Evolutionary conservation across 2,329 filamentous ascomycete species (phyloP), one percentile per base, ranked within the genome.

Genomic region (Coniochaeta ligniaria): DNA sequence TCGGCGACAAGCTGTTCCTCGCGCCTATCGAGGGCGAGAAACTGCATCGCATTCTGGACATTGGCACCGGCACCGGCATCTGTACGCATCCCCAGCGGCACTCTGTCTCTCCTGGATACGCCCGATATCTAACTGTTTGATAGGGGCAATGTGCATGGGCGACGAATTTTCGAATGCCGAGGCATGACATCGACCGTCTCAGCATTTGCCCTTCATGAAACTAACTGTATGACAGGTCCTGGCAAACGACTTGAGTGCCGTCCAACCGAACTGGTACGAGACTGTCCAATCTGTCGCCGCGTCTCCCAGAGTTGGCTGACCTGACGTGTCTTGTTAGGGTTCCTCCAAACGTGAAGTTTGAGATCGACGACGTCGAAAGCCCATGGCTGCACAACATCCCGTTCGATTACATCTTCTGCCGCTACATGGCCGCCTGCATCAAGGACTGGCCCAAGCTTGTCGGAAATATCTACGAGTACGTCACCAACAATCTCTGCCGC

Each of bases 61-160:
- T 80, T n/a, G 76, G 76, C 14, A 77, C 75, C 0, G 77, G 77
- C 5, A 77, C 74, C 2, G 77, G 77, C 8, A 75, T 76, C 33
- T 79, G 76, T 67, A 60, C 11, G 60, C 6, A 17, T 35, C 12
- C 22, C 6, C 31, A 28, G 22, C 22, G 26, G 11, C 43, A 16
- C 38, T 31, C 31, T 45, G 20, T 3, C 9, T 20, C n/a, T 24
- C 31, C 12, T 12, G 28, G 20, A 8, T 59, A 28, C 41, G 38
- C 17, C 26, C 31, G 20, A n/a, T 31, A 6, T 16, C 47, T 57
- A 16, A 24, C 20, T 24, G 17, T 4, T 31, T 5, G 22, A 35
- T 2, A 66, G 63, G 64, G 76, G 71, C 74, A 6, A 75, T 78
- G 20, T 70, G 73, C 26, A 72, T 77, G 59, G 74, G 68, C 2